Evolutionary conservation across 768 basidiomycete species (phyloP).

Genomic region (Tephrocybe rancida): DNA sequence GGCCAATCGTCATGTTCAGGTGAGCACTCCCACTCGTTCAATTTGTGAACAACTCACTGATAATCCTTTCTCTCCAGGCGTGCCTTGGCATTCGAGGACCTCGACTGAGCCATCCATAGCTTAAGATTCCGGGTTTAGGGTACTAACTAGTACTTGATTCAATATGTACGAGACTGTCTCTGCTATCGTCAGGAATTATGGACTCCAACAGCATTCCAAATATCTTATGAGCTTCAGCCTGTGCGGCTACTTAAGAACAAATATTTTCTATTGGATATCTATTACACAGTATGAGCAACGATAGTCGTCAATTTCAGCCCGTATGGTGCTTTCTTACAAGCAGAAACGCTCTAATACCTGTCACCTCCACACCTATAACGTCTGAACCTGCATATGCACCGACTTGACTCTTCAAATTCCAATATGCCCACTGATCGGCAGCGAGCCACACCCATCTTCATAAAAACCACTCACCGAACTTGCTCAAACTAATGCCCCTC

Average conservation of each 20-base stretch:
- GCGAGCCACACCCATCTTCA: neutral
- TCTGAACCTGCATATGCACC: slow-evolving; percentile 82
- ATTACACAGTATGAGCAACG: too few species aligned
- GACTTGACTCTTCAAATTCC: slow-evolving; percentile 82
- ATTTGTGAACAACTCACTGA: neutral
- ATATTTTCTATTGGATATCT: too few species aligned
- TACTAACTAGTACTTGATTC: too few species aligned
- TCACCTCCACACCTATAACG: slow-evolving; percentile 32
- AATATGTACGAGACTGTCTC: too few species aligned
- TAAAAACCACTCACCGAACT: slow-evolving; percentile 64
- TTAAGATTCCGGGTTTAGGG: too few species aligned
- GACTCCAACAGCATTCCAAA: too few species aligned
- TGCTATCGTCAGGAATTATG: too few species aligned
- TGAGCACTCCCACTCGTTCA: neutral
- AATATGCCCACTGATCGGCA: slow-evolving; percentile 53
- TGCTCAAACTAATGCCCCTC: slow-evolving; percentile 86
- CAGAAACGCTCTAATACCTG: too few species aligned
- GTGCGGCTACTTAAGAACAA: too few species aligned
- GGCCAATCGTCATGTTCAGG: slow-evolving; percentile 5
- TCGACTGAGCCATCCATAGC: slow-evolving; percentile 1
- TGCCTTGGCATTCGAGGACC: slow-evolving; percentile 6
- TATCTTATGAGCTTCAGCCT: too few species aligned
- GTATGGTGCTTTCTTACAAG: too few species aligned
- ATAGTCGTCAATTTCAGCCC: too few species aligned
- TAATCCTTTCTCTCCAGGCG: neutral